These are phyloP conservation scores for Capsella rubella DNA, from an alignment of 441 rosid species.

Conservation along the genomic window DNA sequence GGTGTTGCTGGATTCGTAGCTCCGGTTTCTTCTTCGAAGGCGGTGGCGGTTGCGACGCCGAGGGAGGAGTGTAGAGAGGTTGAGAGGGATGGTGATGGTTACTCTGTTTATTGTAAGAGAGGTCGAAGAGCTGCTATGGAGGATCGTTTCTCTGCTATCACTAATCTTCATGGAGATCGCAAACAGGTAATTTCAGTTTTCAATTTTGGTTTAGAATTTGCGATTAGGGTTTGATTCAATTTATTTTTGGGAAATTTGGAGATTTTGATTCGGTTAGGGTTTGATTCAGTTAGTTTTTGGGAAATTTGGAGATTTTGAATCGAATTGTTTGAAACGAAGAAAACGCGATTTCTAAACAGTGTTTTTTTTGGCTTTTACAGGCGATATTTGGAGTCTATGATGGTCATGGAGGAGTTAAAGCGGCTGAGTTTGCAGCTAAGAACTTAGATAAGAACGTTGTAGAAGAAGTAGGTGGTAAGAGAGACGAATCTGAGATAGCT, in stretches of 20 bases:
- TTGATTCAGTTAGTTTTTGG: too few relatives aligned
- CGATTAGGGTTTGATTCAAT: neutral
- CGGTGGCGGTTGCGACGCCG: conserved; percentile 39
- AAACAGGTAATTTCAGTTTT: conserved; percentile 53
- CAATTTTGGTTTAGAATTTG: neutral
- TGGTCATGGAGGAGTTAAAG: conserved; percentile 79
- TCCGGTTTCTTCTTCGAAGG: neutral
- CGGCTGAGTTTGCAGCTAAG: conserved; percentile 72
- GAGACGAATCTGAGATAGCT: conserved; percentile 43
- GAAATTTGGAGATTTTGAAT: neutral
- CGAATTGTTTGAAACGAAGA: neutral
- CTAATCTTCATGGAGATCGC: conserved; percentile 53
- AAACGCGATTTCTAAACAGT: conserved; percentile 9
- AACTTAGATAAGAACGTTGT: conserved; percentile 63
- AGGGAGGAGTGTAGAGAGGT: conserved; percentile 42
- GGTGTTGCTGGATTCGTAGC: conserved; percentile 42
- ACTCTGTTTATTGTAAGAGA: conserved; percentile 72
- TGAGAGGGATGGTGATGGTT: conserved; percentile 57
- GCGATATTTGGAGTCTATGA: conserved; percentile 78
- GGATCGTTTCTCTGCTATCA: conserved; percentile 70
- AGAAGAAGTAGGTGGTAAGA: conserved; percentile 43
- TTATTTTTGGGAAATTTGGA: neutral
- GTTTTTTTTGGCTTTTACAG: conserved; percentile 39
- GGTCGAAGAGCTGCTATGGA: conserved; percentile 78
- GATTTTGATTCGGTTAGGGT: neutral